Evolutionary conservation across 2,329 filamentous ascomycete species (phyloP).

Genomic region (Botryotinia globosa): DNA sequence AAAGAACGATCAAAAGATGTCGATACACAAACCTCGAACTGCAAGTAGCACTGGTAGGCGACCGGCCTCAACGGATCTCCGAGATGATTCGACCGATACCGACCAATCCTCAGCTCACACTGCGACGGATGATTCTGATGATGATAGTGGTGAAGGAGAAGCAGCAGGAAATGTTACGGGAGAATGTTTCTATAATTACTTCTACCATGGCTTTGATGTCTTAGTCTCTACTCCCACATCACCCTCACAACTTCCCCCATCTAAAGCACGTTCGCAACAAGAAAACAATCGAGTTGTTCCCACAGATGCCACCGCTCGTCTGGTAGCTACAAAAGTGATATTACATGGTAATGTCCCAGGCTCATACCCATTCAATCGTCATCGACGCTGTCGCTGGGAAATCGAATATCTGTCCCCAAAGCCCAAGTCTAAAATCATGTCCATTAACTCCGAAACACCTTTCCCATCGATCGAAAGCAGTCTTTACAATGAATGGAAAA

Average conservation of each 20-base stretch:
- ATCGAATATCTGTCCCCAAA: slow-evolving; percentile 54
- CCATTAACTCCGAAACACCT: slow-evolving; percentile 58
- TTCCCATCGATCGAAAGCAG: slow-evolving; percentile 70
- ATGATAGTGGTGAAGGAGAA: slow-evolving; percentile 61
- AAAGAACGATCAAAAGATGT: slow-evolving; percentile 84
- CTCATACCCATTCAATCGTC: slow-evolving; percentile 94
- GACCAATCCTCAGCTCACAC: slow-evolving; percentile 74
- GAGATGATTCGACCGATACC: slow-evolving; percentile 64
- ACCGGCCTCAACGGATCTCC: slow-evolving; percentile 41
- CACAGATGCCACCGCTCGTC: slow-evolving; percentile 51
- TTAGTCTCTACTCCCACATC: slow-evolving; percentile 75
- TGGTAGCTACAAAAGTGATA: slow-evolving; percentile 88
- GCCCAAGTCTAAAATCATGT: slow-evolving; percentile 40
- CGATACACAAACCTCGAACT: slow-evolving; percentile 69
- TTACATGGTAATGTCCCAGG: slow-evolving; percentile 93
- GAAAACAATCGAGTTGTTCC: slow-evolving; percentile 30
- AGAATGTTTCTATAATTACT: slow-evolving; percentile 96
- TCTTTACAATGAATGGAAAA: slow-evolving; percentile 68
- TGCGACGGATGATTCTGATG: slow-evolving; percentile 64
- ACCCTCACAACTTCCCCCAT: slow-evolving; percentile 62
- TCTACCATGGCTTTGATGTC: slow-evolving; percentile 90
- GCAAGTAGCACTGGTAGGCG: slow-evolving; percentile 51
- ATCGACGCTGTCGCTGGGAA: slow-evolving; percentile 85
- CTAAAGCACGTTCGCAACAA: slow-evolving; percentile 35
- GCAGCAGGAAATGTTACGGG: slow-evolving; percentile 54